Evolutionary conservation across 768 basidiomycete genomes (phyloP), one percentile per base, ranked within the genome.

Genomic region (Glaciozyma martinii): DNA sequence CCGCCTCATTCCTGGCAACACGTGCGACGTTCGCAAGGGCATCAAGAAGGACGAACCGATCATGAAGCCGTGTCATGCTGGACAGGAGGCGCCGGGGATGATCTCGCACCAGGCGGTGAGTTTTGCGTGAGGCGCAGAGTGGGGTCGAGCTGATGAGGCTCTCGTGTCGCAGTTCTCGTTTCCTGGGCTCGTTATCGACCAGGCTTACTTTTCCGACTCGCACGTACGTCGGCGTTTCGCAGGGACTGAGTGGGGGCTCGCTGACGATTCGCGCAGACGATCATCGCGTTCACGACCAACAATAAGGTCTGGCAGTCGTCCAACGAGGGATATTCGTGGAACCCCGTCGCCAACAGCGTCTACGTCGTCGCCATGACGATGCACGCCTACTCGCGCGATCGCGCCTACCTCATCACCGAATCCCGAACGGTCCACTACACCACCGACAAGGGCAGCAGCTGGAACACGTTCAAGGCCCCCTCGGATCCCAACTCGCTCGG

Each of bases 271-370:
- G 43, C 66, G 0, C 71, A 89, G 83, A 92, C 91, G 0, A 82
- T 98, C 61, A 82, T 99, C 40, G 84, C 89, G 47, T 86, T 89
- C 9, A 81, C 95, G 5, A 75, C 76, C 2, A 91, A 98, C 73
- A 76, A 84, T 66, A 81, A 83, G 0, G 80, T 98, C 60, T 98
- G 90, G 90, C 92, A 97, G 78, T 95, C 91, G 1, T 84, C 84
- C 72, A 97, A 92, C 74, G 93, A 99, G 76, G 95, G 94, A 1
- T 91, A 90, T 76, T 85, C 85, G 0, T 99, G 94, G 93, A 80
- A 81, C 50, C 85, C 84, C 65, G 80, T 86, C 19, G 78, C 75
- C 73, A 80, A 83, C 0, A 58, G 49, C 30, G 80, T 86, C 64
- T 82, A 80, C 21, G 88, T 97, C 79, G 78, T 95, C 43, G 85